Conservation (phyloP, 108 stramenopile genomes). For the Ochromonas danica region DNA sequence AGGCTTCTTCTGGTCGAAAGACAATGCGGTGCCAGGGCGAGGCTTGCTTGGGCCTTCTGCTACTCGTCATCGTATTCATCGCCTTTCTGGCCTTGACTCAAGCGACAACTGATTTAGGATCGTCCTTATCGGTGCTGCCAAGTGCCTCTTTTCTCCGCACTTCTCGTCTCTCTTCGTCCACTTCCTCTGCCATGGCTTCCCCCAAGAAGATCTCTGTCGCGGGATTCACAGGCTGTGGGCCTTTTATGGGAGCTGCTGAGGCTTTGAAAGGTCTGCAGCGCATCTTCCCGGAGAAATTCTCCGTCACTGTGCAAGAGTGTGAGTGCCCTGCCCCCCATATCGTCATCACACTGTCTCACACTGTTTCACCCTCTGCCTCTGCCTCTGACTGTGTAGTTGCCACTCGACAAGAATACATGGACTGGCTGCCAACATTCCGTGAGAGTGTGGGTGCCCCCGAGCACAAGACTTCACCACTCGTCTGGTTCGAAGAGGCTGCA, state of each 20-base stretch:
- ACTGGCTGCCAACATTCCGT: slow-evolving; percentile 32
- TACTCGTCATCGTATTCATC: neutral
- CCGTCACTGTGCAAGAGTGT: slow-evolving; percentile 33
- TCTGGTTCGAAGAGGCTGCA: slow-evolving; percentile 35
- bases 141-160: no score
- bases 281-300: slow-evolving; percentile 34
- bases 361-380: neutral
- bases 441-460: slow-evolving; percentile 32
- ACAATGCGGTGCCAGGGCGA: no score
- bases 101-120: neutral
- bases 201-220: neutral
- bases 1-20: no score
- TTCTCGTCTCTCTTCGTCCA: no score
- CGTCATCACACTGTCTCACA: no score
- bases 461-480: slow-evolving; percentile 34
- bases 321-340: neutral
- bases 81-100: neutral
- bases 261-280: slow-evolving; percentile 32
- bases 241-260: slow-evolving; percentile 32
- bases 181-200: no score
- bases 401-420: slow-evolving; percentile 32
- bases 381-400: slow-evolving; percentile 2
- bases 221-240: neutral
- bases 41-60: no score
- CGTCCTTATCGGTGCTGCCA: no score